Conservation (phyloP, 1,284 basidiomycete species). For the Sporisorium reilianum region DNA sequence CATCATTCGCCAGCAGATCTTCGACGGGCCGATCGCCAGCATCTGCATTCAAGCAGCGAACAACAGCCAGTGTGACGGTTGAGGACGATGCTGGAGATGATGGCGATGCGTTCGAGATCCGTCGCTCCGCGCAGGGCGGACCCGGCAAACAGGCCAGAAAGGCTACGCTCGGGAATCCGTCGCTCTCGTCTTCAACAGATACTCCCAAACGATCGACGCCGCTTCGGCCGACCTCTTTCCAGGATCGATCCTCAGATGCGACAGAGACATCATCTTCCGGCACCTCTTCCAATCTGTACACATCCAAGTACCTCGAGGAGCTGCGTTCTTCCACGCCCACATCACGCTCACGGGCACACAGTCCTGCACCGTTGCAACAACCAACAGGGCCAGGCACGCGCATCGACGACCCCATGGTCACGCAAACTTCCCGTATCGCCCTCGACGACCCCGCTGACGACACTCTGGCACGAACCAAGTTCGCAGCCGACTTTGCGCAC, state of each 20-base stretch:
- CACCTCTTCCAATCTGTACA: conserved; percentile 17
- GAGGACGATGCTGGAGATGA: conserved; percentile 17
- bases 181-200: conserved; percentile 10
- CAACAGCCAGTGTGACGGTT: conserved; percentile 6
- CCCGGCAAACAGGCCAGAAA: conserved; percentile 19
- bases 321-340: conserved; percentile 40
- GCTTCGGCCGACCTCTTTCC: conserved; percentile 25
- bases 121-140: conserved; percentile 21
- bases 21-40: neutral
- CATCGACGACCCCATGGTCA: conserved; percentile 34
- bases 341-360: conserved; percentile 14
- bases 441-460: conserved; percentile 9
- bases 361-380: conserved; percentile 3
- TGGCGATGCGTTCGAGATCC: conserved; percentile 25
- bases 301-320: conserved; percentile 40
- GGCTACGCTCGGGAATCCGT: neutral
- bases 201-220: conserved; percentile 16
- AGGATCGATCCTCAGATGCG: neutral
- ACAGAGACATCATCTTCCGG: conserved; percentile 3
- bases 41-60: neutral
- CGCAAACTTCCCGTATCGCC: conserved; percentile 13
- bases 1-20: neutral
- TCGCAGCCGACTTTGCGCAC: conserved; percentile 30
- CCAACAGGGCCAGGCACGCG: conserved; percentile 18
- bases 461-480: conserved; percentile 29